Evolutionary conservation across 305 asterid species (phyloP).

Genomic region (Solanum aculeatissimum): DNA sequence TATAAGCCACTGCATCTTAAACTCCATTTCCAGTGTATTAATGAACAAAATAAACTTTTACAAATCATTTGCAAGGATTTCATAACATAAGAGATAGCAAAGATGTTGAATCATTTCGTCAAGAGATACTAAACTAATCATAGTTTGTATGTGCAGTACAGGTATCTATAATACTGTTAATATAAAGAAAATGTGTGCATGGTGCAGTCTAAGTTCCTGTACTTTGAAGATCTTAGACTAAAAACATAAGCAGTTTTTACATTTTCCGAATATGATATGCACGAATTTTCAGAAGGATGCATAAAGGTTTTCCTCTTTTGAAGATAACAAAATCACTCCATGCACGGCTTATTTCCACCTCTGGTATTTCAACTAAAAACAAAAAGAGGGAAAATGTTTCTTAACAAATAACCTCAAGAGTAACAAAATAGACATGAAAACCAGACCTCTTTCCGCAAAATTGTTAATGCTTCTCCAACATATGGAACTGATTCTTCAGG

Average conservation of each 20-base stretch:
- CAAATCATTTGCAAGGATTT: neutral
- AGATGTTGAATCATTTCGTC: neutral
- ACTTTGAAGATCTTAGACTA: neutral
- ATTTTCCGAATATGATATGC: neutral
- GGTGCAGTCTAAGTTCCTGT: neutral
- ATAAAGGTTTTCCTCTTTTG: neutral
- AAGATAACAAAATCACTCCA: neutral
- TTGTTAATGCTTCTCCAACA: constrained; percentile 88
- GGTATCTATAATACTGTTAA: neutral
- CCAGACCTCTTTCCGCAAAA: constrained; percentile 83
- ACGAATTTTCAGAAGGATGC: neutral
- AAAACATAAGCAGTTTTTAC: neutral
- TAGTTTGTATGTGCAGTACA: neutral
- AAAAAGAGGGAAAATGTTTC: neutral
- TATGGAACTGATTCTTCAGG: constrained; percentile 92
- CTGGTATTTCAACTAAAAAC: neutral
- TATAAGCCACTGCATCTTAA: neutral
- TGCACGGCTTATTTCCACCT: neutral
- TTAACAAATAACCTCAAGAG: neutral
- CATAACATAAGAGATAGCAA: neutral
- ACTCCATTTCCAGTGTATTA: neutral
- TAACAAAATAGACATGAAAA: neutral
- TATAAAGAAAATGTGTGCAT: neutral
- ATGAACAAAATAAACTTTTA: neutral
- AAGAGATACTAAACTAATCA: neutral